Evolutionary conservation across 176 grass and related monocot genomes (phyloP).

Genomic region (Aegilops speltoides): DNA sequence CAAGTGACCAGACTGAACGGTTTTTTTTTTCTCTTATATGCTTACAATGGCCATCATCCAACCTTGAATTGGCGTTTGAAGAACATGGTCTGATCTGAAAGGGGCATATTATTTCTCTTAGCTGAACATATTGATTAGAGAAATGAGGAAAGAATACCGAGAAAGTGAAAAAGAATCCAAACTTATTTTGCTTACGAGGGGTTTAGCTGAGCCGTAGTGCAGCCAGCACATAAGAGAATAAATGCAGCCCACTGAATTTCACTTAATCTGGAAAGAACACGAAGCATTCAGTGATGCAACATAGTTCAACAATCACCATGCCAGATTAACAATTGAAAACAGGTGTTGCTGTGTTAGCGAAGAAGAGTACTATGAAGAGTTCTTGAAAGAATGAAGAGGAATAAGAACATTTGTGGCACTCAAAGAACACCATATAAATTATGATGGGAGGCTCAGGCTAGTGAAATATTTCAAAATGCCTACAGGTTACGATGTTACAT

Average conservation of each 20-base stretch:
- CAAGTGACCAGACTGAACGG: background rate
- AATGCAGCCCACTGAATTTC: constrained; percentile 93
- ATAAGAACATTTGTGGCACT: background rate
- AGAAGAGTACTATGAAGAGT: constrained; percentile 10
- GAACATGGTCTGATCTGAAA: constrained; percentile 67
- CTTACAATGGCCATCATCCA: constrained; percentile 89
- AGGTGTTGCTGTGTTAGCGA: background rate
- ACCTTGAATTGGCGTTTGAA: constrained; percentile 72
- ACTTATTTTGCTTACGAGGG: constrained; percentile 62
- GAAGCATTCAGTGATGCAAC: background rate
- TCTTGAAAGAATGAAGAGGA: background rate
- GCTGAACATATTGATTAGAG: background rate
- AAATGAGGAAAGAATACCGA: constrained; percentile 16
- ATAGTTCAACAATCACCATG: constrained; percentile 7
- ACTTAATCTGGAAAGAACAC: constrained; percentile 62
- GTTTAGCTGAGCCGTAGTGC: constrained; percentile 89
- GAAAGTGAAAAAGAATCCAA: background rate
- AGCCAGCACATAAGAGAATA: constrained; percentile 82
- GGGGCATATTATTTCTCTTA: constrained; percentile 11
- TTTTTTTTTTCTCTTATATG: background rate
- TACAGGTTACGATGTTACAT: background rate
- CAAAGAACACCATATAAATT: constrained; percentile 4
- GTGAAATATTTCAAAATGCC: background rate
- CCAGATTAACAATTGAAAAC: constrained; percentile 2
- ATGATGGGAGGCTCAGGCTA: background rate